Percentiles rank a stretch among this genome's conserved stretches.
Conservation (phyloP, 1,284 basidiomycete genomes). For the Volvariella surrecta region DNA sequence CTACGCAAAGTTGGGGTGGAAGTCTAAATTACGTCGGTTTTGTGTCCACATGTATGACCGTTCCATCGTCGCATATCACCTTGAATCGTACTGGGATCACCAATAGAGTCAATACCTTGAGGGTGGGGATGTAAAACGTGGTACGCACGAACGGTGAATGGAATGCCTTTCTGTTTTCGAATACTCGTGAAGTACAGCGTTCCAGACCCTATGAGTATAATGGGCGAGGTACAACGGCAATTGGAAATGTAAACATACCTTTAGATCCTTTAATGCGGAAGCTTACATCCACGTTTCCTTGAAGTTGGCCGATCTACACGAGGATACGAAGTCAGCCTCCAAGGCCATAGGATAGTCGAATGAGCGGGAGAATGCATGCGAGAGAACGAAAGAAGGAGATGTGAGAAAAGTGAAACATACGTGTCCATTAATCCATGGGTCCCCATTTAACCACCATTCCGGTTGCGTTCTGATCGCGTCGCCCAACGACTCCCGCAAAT, state of each 20-base stretch:
- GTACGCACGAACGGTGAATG: conserved; percentile 58
- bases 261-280: conserved; percentile 67
- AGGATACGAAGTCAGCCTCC: neutral
- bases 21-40: too few species aligned
- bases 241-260: conserved; percentile 29
- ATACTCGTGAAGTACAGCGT: conserved; percentile 78
- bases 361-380: neutral
- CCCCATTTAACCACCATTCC: conserved; percentile 70
- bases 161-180: conserved; percentile 63
- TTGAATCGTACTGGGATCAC: conserved; percentile 59
- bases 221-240: neutral
- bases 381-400: conserved; percentile 1
- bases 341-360: too few species aligned
- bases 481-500: conserved; percentile 47
- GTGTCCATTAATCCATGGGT: conserved; percentile 61
- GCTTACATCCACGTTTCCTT: conserved; percentile 70
- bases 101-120: conserved; percentile 3
- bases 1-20: too few species aligned
- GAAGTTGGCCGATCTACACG: conserved; percentile 64
- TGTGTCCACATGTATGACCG: conserved; percentile 34
- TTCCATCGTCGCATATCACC: conserved; percentile 59
- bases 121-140: neutral
- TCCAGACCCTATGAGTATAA: conserved; percentile 40
- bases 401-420: conserved; percentile 29
- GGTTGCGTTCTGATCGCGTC: conserved; percentile 65